Evolutionary conservation across 2,329 filamentous ascomycete genomes (phyloP).

Genomic region (Penicillium palitans): DNA sequence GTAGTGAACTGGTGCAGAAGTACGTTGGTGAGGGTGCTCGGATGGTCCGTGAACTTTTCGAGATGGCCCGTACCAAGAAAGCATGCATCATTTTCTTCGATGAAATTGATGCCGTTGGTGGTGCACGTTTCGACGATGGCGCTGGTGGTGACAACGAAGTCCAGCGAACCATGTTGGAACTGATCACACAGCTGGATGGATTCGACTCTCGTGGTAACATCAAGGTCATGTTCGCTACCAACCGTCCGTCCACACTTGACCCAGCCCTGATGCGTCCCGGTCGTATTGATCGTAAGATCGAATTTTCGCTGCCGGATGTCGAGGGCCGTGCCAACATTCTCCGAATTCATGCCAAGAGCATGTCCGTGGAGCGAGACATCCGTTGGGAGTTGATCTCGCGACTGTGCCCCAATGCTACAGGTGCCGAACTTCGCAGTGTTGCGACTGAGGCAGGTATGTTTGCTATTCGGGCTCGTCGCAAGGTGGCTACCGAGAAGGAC

Average conservation of each 20-base stretch:
- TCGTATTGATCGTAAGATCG: slow-evolving; percentile 97
- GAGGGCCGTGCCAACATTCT: slow-evolving; percentile 97
- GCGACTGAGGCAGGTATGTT: slow-evolving; percentile 99
- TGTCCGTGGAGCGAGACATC: slow-evolving; percentile 98
- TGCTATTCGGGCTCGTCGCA: slow-evolving; percentile 87
- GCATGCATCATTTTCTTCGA: slow-evolving; percentile 99
- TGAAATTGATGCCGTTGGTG: slow-evolving; percentile 94
- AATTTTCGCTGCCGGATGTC: slow-evolving; percentile 95
- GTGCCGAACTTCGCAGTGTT: slow-evolving; percentile 92
- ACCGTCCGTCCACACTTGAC: slow-evolving; percentile 91
- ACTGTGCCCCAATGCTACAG: slow-evolving; percentile 94
- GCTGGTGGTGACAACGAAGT: slow-evolving; percentile 97
- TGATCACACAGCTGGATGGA: slow-evolving; percentile 94
- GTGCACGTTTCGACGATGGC: slow-evolving; percentile 93
- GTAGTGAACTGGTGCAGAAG: slow-evolving; percentile 96
- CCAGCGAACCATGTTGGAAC: slow-evolving; percentile 94
- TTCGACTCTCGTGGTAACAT: slow-evolving; percentile 97
- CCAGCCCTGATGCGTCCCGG: slow-evolving; percentile 96
- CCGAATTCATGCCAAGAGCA: slow-evolving; percentile 97
- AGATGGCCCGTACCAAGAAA: slow-evolving; percentile 99
- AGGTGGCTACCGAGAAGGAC: slow-evolving; percentile 98
- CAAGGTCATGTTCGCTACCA: slow-evolving; percentile 99
- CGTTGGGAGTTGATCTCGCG: slow-evolving; percentile 98
- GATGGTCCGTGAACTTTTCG: slow-evolving; percentile 98
- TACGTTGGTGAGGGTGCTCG: slow-evolving; percentile 97